Evolutionary conservation across 1,284 basidiomycete species (phyloP), one percentile per base, ranked within the genome.

Genomic region (Exobasidium cylindrosporum): DNA sequence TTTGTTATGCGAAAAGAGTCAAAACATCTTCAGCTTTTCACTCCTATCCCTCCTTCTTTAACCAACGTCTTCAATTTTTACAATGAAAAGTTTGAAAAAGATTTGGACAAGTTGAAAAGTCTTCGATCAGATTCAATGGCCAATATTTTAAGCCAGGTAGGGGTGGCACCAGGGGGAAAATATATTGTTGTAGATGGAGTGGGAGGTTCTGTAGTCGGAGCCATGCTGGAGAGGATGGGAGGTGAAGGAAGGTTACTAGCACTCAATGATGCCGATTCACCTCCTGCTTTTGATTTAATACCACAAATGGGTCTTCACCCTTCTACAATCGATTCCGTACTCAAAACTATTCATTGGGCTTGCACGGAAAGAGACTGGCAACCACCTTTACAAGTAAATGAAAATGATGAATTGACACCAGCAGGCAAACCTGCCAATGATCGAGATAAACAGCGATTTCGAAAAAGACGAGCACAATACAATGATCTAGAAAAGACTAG

Each of bases 111-210:
- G 62, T 87, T 96, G 62, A 87, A 91, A 46, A 88, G 91, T 68
- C 84, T 99, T 44, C 88, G 96, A 5, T 83, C 88, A 31, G 96
- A 99, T 81, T 87, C 91, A 0, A 83, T 98, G 24, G 88, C 91
- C 1, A 94, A 97, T 79, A 86, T 96, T 66, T 82, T 98, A 32
- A 90, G 87, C 58, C 82, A 93, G 60, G 89, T 87, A 21, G 93
- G 92, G 73, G 85, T 97, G 26, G 84, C 87, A 26, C 91, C 93
- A 0, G 92, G 90, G 1, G 91, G 92, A 14, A 83, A 88, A 65
- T 92, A 96, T 76, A 81, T 99, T 52, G 89, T 90, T 0, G 88
- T 97, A 0, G 96, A 99, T 72, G 93, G 97, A 76, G 89, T 90
- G 14, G 91, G 91, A 24, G 79, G 80, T 0, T 92, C 96, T 1